Base-by-base conservation (phyloP, 2,329 filamentous ascomycete genomes). In the Arthrocladium fulminans region DNA sequence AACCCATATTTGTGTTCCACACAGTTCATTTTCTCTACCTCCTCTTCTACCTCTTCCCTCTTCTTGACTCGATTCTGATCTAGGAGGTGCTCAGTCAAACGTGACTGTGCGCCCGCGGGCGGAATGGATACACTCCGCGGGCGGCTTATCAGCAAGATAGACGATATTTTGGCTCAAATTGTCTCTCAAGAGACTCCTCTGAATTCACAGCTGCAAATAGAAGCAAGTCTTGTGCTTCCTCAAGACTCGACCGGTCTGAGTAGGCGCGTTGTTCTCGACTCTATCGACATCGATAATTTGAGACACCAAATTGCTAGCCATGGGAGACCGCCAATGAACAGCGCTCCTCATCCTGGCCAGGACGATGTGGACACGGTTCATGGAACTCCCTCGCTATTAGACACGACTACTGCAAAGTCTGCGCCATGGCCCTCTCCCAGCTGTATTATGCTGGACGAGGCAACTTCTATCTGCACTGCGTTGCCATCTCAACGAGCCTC, bases 221-320 rank as follows among this genome's bases (percentile, higher is more conserved):
- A 45, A 45, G 43, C 43, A 13, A 45, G 25, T 15, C 27, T 45
- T 35, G 43, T 45, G 17, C 29, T 45, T n/a, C 32, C 43, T 9
- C 20, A 34, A 23, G 20, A 34, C 20, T 27, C 20, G 10, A n/a
- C 29, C 6, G 29, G 43, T 45, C n/a, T 10, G n/a, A 13, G n/a
- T 3, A 10, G 29, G 6, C 17, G 29, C 4, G 37, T 47, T 20
- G 15, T 47, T 2, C 34, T 47, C 27, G 45, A 47, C 35, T 29
- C 45, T 5, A 47, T 47, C 24, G 19, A 41, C 35, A 34, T 47
- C 15, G 34, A 47, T 3, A 15, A 47, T 10, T 25, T 47, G n/a
- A 39, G 35, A 30, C 32, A 22, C 12, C 20, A 23, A 6, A n/a
- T 38, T 10, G 30, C 43, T 9, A 27, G 10, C 9, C 17, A 45